Conservation (phyloP, 306 rosid species). For the Acacia confusa region DNA sequence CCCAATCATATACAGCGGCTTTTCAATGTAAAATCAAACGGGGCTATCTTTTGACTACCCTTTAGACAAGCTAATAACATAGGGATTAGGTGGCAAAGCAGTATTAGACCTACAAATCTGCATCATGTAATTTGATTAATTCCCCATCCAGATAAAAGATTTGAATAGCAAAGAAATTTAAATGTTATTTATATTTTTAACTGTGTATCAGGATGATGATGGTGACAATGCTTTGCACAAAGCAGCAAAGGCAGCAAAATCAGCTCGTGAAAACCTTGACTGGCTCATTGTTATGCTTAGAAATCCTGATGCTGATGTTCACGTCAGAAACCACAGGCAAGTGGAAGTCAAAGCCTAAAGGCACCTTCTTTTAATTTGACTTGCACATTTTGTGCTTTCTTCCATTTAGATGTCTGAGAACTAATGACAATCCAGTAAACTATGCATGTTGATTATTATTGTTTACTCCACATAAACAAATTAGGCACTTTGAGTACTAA, state of each 20-base stretch:
- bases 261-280: constrained; percentile 73
- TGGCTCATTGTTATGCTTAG: constrained; percentile 74
- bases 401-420: neutral
- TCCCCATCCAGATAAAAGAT: neutral
- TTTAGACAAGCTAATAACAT: neutral
- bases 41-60: neutral
- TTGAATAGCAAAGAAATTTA: neutral
- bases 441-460: neutral
- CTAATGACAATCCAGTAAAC: neutral
- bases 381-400: neutral
- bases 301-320: constrained; percentile 65
- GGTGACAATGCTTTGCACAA: constrained; percentile 74
- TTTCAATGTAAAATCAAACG: neutral
- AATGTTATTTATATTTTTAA: constrained; percentile 15
- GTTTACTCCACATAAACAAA: neutral
- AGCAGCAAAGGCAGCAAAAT: constrained; percentile 75
- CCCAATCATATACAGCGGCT: neutral
- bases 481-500: constrained; percentile 2
- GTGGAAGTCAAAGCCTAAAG: constrained; percentile 23
- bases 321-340: constrained; percentile 76
- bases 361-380: constrained; percentile 6
- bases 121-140: neutral
- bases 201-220: constrained; percentile 62
- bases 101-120: neutral
- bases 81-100: neutral